A percentile compares a stretch with the other conserved stretches of the same genome.
Conservation (phyloP, 768 basidiomycete species). For the Phanerodontia chrysosporium region DNA sequence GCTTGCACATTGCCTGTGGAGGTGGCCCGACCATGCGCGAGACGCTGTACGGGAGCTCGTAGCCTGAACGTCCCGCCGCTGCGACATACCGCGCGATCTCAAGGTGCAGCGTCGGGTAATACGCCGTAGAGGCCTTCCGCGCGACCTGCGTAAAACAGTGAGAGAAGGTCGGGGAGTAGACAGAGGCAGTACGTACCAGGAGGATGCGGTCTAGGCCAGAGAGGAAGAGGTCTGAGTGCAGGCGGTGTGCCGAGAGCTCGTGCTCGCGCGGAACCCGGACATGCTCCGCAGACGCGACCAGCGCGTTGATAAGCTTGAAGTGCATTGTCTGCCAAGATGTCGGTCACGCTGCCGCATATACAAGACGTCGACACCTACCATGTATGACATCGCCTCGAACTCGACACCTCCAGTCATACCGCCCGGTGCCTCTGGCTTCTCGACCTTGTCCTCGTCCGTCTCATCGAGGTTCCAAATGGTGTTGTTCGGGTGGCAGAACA, state of each 20-base stretch:
- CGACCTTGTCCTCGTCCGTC: slow-evolving; percentile 79
- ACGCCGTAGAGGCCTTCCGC: slow-evolving; percentile 90
- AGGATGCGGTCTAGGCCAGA: slow-evolving; percentile 91
- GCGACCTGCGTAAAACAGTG: slow-evolving; percentile 58
- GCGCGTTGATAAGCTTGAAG: slow-evolving; percentile 79
- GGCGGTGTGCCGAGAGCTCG: slow-evolving; percentile 72
- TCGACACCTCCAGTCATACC: slow-evolving; percentile 99
- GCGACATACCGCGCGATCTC: slow-evolving; percentile 87
- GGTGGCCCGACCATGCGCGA: slow-evolving; percentile 77
- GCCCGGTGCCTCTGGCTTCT: slow-evolving; percentile 89
- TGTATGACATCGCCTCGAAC: slow-evolving; percentile 93
- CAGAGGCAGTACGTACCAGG: slow-evolving; percentile 49
- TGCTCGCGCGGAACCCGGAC: slow-evolving; percentile 64
- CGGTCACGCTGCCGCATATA: not conserved
- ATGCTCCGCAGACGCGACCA: slow-evolving; percentile 62
- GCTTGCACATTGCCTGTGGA: slow-evolving; percentile 57
- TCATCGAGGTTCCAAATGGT: slow-evolving; percentile 83
- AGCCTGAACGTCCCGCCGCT: slow-evolving; percentile 58
- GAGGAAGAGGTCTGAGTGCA: slow-evolving; percentile 84
- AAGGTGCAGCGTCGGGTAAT: slow-evolving; percentile 92
- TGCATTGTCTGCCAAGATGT: slow-evolving; percentile 68
- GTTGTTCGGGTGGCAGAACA: slow-evolving; percentile 95
- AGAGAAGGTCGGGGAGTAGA: not conserved
- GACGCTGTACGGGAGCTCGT: slow-evolving; percentile 78
- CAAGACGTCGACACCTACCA: slow-evolving; percentile 47